A percentile compares a stretch with the other conserved stretches of the same genome.
phyloP scores from a whole-genome alignment of 805 yeast genomes.

The Candida dendrica region DNA sequence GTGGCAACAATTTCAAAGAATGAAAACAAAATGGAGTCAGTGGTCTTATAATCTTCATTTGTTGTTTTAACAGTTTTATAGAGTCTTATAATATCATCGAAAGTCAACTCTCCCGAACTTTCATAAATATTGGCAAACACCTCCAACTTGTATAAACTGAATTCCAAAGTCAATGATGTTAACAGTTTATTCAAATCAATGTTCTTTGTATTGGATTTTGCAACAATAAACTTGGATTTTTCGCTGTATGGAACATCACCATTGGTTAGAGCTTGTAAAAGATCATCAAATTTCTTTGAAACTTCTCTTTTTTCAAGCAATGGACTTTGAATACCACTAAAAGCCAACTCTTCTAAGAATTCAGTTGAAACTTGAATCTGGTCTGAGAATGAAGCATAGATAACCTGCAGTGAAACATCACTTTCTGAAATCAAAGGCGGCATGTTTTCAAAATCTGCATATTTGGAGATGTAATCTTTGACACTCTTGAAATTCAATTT shows the following conservation, averaged over 20 bases:
- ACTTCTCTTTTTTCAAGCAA: conserved; percentile 2
- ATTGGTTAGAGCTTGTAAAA: conserved; percentile 21
- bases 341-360: conserved; percentile 23
- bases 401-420: conserved; percentile 12
- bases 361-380: conserved; percentile 7
- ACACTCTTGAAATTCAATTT: conserved; percentile 18
- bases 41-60: conserved; percentile 18
- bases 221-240: conserved; percentile 18
- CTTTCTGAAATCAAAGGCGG: background rate
- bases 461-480: background rate
- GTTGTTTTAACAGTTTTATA: background rate
- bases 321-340: conserved; percentile 9
- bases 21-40: conserved; percentile 21
- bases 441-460: background rate
- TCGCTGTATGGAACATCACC: conserved; percentile 16
- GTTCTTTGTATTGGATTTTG: conserved; percentile 21
- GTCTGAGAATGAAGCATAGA: conserved; percentile 19
- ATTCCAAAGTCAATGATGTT: conserved; percentile 6
- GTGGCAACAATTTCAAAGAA: conserved; percentile 18
- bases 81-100: background rate
- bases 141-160: conserved; percentile 20
- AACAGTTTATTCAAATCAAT: conserved; percentile 13
- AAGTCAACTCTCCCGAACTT: conserved; percentile 8
- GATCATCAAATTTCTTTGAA: conserved; percentile 10
- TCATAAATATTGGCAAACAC: conserved; percentile 21